phyloP scores from a whole-genome alignment of 2,329 filamentous ascomycete species.

The Fusarium sp. region DNA sequence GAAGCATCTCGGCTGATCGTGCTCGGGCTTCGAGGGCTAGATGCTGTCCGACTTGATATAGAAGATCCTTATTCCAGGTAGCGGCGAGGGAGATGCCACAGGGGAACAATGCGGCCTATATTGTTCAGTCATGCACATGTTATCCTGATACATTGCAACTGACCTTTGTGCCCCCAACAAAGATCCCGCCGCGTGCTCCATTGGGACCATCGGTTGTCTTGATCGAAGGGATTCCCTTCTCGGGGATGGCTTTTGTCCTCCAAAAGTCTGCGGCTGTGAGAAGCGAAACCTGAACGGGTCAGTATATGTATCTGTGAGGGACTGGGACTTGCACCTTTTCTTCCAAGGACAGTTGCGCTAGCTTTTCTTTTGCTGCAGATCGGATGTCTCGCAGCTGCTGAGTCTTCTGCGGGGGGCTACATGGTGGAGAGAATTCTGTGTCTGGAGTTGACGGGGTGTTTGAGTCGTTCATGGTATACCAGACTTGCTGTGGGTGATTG shows the following conservation, averaged over 20 bases:
- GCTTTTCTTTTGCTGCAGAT: conserved; percentile 59
- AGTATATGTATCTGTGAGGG: conserved; percentile 4
- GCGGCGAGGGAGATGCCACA: conserved; percentile 82
- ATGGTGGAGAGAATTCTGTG: conserved; percentile 61
- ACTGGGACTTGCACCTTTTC: no score
- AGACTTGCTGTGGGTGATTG: background rate
- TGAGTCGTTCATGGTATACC: conserved; percentile 36
- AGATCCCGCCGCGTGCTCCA: conserved; percentile 74
- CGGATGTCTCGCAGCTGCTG: conserved; percentile 54
- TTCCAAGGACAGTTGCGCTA: conserved; percentile 63
- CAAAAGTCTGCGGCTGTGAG: conserved; percentile 74
- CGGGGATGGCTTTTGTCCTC: conserved; percentile 72
- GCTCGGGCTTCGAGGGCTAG: conserved; percentile 78
- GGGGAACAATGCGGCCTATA: conserved; percentile 78
- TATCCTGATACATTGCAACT: conserved; percentile 20
- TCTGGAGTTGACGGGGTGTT: conserved; percentile 57
- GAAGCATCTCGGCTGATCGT: conserved; percentile 77
- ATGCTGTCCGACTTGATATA: conserved; percentile 75
- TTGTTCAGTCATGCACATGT: background rate
- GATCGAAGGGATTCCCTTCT: conserved; percentile 71
- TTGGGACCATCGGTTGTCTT: conserved; percentile 78
- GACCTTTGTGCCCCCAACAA: conserved; percentile 74
- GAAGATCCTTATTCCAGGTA: conserved; percentile 79
- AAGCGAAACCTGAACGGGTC: conserved; percentile 62
- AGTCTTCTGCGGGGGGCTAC: conserved; percentile 55